A percentile compares a stretch with the other conserved stretches of the same genome.
Conservation (phyloP, 768 basidiomycete genomes). For the Leccinum obscurum region DNA sequence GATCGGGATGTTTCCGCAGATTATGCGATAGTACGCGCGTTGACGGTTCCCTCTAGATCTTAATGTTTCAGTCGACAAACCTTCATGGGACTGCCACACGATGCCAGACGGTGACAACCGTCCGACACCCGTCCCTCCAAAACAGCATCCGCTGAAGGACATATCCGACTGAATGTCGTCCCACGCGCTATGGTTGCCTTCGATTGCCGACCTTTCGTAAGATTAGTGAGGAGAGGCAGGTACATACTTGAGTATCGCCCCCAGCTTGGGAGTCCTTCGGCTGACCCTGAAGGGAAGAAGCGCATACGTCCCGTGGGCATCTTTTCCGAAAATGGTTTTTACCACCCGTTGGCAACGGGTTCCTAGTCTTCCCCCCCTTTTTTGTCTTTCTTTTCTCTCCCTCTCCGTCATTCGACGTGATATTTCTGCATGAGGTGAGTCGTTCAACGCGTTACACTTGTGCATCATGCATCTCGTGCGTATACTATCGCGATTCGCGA, state of each 20-base stretch:
- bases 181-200: not conserved
- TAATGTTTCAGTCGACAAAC: conserved; percentile 19
- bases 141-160: not conserved
- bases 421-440: not conserved
- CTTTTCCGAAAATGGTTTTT: not conserved
- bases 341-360: not conserved
- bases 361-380: not conserved
- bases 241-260: not conserved
- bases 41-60: not conserved
- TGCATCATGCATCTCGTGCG: not conserved
- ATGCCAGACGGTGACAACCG: not conserved
- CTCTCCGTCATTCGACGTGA: not conserved
- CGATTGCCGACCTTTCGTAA: not conserved
- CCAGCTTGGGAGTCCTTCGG: not conserved
- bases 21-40: not conserved
- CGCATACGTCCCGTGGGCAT: not conserved
- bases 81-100: not conserved
- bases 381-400: not conserved
- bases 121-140: not conserved
- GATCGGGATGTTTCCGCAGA: conserved; percentile 3
- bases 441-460: not conserved
- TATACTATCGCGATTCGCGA: not conserved
- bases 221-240: not conserved
- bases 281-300: not conserved
- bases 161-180: not conserved